These are phyloP conservation scores for Linum usitatissimum DNA, from an alignment of 345 rosid genomes.

Conservation along the genomic window DNA sequence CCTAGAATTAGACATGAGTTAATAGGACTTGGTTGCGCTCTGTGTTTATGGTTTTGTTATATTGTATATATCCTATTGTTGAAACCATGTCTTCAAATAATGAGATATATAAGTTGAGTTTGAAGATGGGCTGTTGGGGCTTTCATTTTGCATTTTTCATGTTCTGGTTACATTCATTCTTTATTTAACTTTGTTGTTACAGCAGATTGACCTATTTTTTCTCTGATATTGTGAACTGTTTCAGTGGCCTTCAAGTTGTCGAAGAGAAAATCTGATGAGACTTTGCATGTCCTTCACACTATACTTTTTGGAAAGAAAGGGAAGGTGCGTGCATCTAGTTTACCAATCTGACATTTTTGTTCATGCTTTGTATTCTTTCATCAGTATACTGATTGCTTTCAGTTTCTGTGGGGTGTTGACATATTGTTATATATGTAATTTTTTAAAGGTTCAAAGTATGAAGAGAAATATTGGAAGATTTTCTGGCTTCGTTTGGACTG, in stretches of 20 bases:
- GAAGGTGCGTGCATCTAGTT: slow-evolving; percentile 46
- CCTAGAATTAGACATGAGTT: neutral
- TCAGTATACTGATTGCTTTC: neutral
- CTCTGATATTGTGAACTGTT: slow-evolving; percentile 25
- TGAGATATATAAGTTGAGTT: too few relatives aligned
- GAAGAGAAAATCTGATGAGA: slow-evolving; percentile 87
- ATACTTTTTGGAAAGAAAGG: slow-evolving; percentile 94
- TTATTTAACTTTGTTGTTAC: slow-evolving; percentile 8
- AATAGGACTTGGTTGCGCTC: neutral
- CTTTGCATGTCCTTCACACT: slow-evolving; percentile 59
- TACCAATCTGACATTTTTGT: neutral
- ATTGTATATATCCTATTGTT: too few relatives aligned
- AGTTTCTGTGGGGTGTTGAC: neutral
- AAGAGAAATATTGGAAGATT: slow-evolving; percentile 84
- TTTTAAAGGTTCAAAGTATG: slow-evolving; percentile 47
- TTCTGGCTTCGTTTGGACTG: slow-evolving; percentile 86
- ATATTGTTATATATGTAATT: neutral
- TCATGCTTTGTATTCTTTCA: slow-evolving; percentile 6
- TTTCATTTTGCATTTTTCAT: neutral
- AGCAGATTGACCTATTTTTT: slow-evolving; percentile 10
- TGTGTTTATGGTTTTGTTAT: neutral
- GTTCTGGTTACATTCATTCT: slow-evolving; percentile 1
- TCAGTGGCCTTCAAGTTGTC: slow-evolving; percentile 97
- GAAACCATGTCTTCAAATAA: neutral
- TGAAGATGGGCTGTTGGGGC: neutral